phyloP scores from a whole-genome alignment of 768 basidiomycete species.

The Tylopilus intermedius region DNA sequence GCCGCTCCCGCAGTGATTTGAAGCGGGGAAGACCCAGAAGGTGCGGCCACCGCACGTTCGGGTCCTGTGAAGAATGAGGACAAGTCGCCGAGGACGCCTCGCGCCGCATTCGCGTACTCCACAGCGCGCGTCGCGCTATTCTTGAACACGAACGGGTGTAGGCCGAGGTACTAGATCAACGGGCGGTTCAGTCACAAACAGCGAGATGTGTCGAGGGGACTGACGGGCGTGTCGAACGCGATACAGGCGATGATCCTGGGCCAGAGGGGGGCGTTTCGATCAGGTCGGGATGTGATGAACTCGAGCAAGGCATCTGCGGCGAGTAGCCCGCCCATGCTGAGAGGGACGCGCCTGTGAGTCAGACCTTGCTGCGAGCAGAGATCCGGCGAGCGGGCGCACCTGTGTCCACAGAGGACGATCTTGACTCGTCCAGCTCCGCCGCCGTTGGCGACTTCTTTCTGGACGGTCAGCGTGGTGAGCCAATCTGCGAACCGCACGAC shows the following conservation, averaged over 20 bases:
- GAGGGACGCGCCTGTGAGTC: background rate
- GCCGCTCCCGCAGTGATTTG: conserved; percentile 31
- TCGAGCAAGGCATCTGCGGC: conserved; percentile 79
- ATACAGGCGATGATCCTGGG: conserved; percentile 80
- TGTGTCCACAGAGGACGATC: conserved; percentile 87
- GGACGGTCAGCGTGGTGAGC: conserved; percentile 85
- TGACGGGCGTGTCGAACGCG: conserved; percentile 88
- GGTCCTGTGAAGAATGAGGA: conserved; percentile 51
- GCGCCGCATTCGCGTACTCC: conserved; percentile 63
- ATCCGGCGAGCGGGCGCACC: conserved; percentile 37
- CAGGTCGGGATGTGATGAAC: conserved; percentile 63
- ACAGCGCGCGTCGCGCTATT: conserved; percentile 72
- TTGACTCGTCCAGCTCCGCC: conserved; percentile 70
- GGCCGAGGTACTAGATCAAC: conserved; percentile 67
- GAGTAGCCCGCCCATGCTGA: conserved; percentile 89
- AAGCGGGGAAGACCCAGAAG: conserved; percentile 25
- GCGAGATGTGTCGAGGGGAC: conserved; percentile 17
- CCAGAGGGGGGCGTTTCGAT: conserved; percentile 69
- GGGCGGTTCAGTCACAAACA: background rate
- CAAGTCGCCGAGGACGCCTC: conserved; percentile 56
- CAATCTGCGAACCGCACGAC: conserved; percentile 86
- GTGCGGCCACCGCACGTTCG: conserved; percentile 32
- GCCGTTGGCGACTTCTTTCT: conserved; percentile 73
- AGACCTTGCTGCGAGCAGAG: too few species aligned
- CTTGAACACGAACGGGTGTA: conserved; percentile 84